Evolutionary conservation across 768 basidiomycete species (phyloP), one percentile per base, ranked within the genome.

Genomic region (Pisolithus marmoratus): DNA sequence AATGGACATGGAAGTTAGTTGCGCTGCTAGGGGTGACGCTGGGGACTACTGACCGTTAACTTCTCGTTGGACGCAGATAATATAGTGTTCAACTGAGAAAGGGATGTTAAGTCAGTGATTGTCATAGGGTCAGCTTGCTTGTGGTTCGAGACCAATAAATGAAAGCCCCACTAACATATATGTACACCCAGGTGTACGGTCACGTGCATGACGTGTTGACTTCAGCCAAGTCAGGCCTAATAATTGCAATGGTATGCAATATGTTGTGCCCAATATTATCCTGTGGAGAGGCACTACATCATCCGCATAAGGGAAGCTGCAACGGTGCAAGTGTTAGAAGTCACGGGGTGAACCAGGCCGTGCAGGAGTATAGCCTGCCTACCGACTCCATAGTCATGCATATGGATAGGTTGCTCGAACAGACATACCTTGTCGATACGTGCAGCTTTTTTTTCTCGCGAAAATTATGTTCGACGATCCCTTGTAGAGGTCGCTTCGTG

Each of bases 301-400:
- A n/a, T n/a, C n/a, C n/a, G n/a, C n/a, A n/a, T n/a, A n/a, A n/a
- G n/a, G n/a, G n/a, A n/a, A n/a, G n/a, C n/a, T n/a, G n/a, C n/a
- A n/a, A n/a, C n/a, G n/a, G n/a, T n/a, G n/a, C n/a, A n/a, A n/a
- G n/a, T n/a, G n/a, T n/a, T n/a, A n/a, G n/a, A n/a, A n/a, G n/a
- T n/a, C n/a, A n/a, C n/a, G n/a, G n/a, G n/a, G n/a, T n/a, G n/a
- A n/a, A n/a, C n/a, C n/a, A n/a, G n/a, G n/a, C n/a, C n/a, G n/a
- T 90, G 89, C 62, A 98, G 67, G 90, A 94, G 66, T 87, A 84
- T 60, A 96, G 95, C 19, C 75, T 98, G 38, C 79, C 94, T 42
- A 86, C 95, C 65, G 95, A 99, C 69, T 84, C 88, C 3, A 95
- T 98, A 58, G 83, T 97, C 54, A 97, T 99, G 95, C 82, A 94